Base-by-base conservation (phyloP, 768 basidiomycete species). In the Leccinum variicolor region DNA sequence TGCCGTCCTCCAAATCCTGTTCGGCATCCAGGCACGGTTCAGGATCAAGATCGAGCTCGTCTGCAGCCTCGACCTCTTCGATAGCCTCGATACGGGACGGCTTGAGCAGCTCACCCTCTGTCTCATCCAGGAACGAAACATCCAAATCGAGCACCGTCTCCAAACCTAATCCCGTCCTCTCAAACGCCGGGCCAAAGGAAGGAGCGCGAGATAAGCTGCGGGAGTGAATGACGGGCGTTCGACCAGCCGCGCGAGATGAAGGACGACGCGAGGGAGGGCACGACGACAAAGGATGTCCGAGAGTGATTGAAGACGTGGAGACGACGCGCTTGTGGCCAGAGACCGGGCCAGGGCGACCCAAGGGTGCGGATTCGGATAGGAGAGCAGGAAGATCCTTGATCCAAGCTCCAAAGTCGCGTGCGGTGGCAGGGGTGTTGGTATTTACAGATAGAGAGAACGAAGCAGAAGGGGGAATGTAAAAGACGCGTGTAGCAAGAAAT, bases 391-490 rank as follows among this genome's bases (percentile, higher is more conserved):
- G 77, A 63, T 86, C 85, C 72, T 84, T 86, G 56, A 87, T 79
- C 96, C 96, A 99, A 41, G 72, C 67, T 11, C 94, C 94, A 66
- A 99, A 92, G 56, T 91, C 92, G 41, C 79, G 79, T 17, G 96
- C 96, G 25, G 84, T 82, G 55, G 90, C 85, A 13, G 68, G 72
- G 1, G 25, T 36, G 10, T 53, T 79, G 50, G 76, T 69, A 23
- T 52, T 59, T 4, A 53, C 52, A 4, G 50, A 67, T 0, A 63
- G 56, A 39, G 65, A 64, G 13, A 60, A 67, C 3, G 67, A 67
- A 62, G 88, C 90, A 43, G 75, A 71, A 5, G 81, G 77, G 39
- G 91, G 82, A 62, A 92, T 77, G 71, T 86, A 91, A 71, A 99
- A 95, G 25, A 99, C 89, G 56, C 82, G 82, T 59, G 83, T 81